Conservation (phyloP, 2,329 filamentous ascomycete genomes). For the Seiridium cupressi region DNA sequence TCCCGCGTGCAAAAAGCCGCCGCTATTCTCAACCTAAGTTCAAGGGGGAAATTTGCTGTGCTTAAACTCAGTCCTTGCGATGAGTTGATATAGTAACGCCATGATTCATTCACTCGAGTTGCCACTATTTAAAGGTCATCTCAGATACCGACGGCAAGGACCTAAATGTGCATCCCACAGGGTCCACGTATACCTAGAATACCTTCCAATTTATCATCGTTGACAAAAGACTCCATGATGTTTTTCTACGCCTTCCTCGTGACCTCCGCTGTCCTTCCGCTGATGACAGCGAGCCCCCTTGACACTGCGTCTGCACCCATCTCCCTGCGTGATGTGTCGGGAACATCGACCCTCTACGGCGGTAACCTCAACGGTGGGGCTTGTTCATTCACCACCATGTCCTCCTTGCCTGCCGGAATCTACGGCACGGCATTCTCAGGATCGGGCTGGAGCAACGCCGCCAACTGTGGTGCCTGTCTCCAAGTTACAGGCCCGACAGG, state of each 20-base stretch:
- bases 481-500: constrained; percentile 56
- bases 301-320: neutral
- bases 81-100: too few relatives aligned
- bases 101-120: too few relatives aligned
- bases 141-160: too few relatives aligned
- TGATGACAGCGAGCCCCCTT: neutral
- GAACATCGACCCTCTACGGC: constrained; percentile 51
- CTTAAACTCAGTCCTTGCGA: too few relatives aligned
- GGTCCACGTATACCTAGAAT: too few relatives aligned
- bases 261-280: neutral
- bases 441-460: constrained; percentile 53
- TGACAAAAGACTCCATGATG: neutral
- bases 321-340: constrained; percentile 24
- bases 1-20: too few relatives aligned
- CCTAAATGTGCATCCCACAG: too few relatives aligned
- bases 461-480: constrained; percentile 61
- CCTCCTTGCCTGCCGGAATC: constrained; percentile 57
- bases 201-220: neutral
- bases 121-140: too few relatives aligned
- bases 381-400: constrained; percentile 59
- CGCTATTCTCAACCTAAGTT: too few relatives aligned
- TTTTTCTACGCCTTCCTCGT: neutral
- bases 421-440: constrained; percentile 62
- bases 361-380: constrained; percentile 57
- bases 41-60: too few relatives aligned